Evolutionary conservation across 768 basidiomycete species (phyloP), one percentile per base, ranked within the genome.

Genomic region (Panaeolus cyanescens): DNA sequence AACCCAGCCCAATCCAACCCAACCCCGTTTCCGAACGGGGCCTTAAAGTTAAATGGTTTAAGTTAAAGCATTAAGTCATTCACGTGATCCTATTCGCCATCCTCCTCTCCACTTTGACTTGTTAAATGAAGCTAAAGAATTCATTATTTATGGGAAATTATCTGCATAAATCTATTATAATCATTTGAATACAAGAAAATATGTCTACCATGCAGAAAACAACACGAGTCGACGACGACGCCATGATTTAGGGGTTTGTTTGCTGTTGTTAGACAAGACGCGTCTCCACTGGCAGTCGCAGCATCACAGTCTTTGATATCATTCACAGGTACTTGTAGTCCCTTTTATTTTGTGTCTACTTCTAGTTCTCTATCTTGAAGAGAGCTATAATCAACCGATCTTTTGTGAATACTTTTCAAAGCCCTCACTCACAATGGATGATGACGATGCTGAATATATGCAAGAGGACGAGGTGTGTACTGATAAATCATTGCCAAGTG

Each of bases 391-490:
- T 7, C 13, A 12, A 50, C 45, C 30, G 45, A 28, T 20, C 45
- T 12, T 50, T 50, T 9, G 30, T 28, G 22, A 1, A 10, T 15
- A 30, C 6, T 13, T 12, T 50, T 28, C 15, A 13, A 30, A 50
- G 25, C 22, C 15, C 25, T 12, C 25, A 28, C 30, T 28, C 8
- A 74, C 54, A 69, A 95, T 95, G 93, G 93, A 95, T 78, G 93
- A 95, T 64, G 93, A 95, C 73, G 93, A 95, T 78, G 93, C 93
- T 69, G 93, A 94, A 76, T 95, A 95, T 68, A 93, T 95, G 92
- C 91, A 92, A 76, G 91, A 93, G 60, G 92, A 92, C 62, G 92
- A 93, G 82, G 92, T 91, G 68, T 39, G 71, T 67, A 50, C 45
- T 17, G 45, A 50, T 50, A 50, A 50, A 50, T 28, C 25, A 13